Percentiles rank a stretch among this genome's conserved stretches.
Evolutionary conservation across 345 rosid genomes (phyloP).

Genomic region (Populus simonii): DNA sequence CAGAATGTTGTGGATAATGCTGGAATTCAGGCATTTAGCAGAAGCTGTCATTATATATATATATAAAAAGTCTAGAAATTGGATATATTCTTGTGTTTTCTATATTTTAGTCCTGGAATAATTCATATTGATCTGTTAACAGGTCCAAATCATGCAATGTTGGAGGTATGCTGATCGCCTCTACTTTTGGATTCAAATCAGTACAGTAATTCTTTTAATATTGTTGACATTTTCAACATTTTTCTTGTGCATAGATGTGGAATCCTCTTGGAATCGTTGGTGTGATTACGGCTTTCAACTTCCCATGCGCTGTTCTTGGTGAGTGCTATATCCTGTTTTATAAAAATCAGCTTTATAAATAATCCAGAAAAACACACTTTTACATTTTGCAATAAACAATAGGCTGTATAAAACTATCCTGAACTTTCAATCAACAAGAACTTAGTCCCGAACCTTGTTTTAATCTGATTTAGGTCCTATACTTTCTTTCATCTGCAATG

Average conservation of each 20-base stretch:
- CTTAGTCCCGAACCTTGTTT: too few relatives aligned
- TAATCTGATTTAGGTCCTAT: too few relatives aligned
- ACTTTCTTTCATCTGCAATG: too few relatives aligned
- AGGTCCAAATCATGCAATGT: conserved; percentile 96
- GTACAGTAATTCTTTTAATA: background rate
- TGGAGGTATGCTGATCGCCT: conserved; percentile 59
- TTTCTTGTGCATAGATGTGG: conserved; percentile 64
- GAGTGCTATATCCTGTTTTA: conserved; percentile 29
- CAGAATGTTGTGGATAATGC: background rate
- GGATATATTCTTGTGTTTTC: background rate
- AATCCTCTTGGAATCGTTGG: conserved; percentile 97
- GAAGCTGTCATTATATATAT: background rate
- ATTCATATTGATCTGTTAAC: conserved; percentile 30
- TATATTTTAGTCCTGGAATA: conserved; percentile 10
- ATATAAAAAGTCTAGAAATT: background rate
- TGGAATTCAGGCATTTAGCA: conserved; percentile 11
- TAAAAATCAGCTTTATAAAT: background rate
- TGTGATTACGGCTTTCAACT: conserved; percentile 95
- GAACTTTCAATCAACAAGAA: too few relatives aligned
- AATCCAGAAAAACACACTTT: background rate
- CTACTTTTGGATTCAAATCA: conserved; percentile 9
- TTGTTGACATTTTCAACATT: conserved; percentile 15
- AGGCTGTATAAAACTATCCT: too few relatives aligned
- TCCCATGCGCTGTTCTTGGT: conserved; percentile 99
- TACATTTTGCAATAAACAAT: background rate